phyloP scores from a whole-genome alignment of 306 rosid species.

The Gillenia trifoliata region DNA sequence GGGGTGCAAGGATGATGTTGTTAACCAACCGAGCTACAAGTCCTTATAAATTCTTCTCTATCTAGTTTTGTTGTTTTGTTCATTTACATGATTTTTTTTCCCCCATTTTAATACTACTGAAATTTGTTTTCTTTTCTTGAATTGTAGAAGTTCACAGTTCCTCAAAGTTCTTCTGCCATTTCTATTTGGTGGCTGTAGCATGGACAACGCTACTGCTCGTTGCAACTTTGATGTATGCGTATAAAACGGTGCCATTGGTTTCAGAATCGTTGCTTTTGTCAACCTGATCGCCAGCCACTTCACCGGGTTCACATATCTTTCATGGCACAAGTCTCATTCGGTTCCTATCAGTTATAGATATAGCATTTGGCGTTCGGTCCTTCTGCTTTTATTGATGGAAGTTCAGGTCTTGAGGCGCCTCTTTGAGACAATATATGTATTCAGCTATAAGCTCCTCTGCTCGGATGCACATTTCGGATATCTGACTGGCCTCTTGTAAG shows the following conservation, averaged over 20 bases:
- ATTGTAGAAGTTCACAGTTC: constrained; percentile 71
- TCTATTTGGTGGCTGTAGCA: constrained; percentile 53
- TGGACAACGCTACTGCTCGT: constrained; percentile 78
- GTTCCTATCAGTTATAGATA: constrained; percentile 27
- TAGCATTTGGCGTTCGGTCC: too few relatives aligned
- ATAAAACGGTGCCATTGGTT: constrained; percentile 39
- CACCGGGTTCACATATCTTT: constrained; percentile 50
- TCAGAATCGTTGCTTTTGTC: constrained; percentile 44
- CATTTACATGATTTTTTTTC: not conserved
- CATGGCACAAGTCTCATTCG: constrained; percentile 32
- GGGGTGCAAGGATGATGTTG: too few relatives aligned
- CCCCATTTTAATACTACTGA: too few relatives aligned
- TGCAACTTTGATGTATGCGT: constrained; percentile 68
- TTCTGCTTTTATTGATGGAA: too few relatives aligned
- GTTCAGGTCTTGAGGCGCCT: constrained; percentile 73
- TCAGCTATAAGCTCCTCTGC: too few relatives aligned
- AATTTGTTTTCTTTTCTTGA: not conserved
- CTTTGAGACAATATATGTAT: too few relatives aligned
- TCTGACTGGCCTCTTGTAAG: too few relatives aligned
- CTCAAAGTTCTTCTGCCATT: constrained; percentile 76
- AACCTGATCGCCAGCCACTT: constrained; percentile 47
- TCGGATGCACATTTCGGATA: too few relatives aligned
- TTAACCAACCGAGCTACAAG: too few relatives aligned
- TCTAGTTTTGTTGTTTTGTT: not conserved
- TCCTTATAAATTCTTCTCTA: too few relatives aligned